A percentile compares a stretch with the other conserved stretches of the same genome.
phyloP scores from a whole-genome alignment of 768 basidiomycete genomes.

The Calocera cornea region DNA sequence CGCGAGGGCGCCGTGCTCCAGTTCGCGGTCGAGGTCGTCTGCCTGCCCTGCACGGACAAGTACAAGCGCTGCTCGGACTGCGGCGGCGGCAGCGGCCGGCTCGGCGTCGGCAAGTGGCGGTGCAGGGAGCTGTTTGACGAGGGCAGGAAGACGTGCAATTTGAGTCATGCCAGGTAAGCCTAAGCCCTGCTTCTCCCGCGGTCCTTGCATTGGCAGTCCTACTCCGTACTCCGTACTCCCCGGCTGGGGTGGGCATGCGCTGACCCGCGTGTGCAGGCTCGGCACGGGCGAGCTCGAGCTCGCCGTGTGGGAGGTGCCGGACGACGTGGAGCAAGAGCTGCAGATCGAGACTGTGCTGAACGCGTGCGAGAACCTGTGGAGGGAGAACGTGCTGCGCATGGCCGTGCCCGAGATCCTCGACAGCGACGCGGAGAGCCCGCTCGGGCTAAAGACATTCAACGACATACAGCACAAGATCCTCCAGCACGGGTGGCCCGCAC shows the following conservation, averaged over 20 bases:
- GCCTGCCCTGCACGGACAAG: conserved; percentile 8
- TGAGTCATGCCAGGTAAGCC: conserved; percentile 9
- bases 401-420: conserved; percentile 12
- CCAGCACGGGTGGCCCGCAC: neutral
- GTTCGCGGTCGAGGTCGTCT: conserved; percentile 10
- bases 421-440: conserved; percentile 5
- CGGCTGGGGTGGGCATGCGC: no score
- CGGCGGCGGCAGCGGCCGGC: conserved; percentile 8
- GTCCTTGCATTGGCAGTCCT: neutral
- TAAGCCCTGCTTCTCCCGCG: neutral
- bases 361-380: conserved; percentile 10
- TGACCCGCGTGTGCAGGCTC: no score
- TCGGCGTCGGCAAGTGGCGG: conserved; percentile 11
- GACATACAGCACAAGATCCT: conserved; percentile 1
- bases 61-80: conserved; percentile 11
- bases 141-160: conserved; percentile 11
- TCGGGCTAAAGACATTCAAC: neutral
- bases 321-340: conserved; percentile 9
- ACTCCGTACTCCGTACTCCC: no score
- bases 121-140: conserved; percentile 12
- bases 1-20: neutral
- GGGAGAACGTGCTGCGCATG: conserved; percentile 10
- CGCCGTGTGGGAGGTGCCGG: conserved; percentile 11
- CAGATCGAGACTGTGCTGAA: conserved; percentile 8
- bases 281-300: conserved; percentile 11